phyloP scores from a whole-genome alignment of 805 yeast genomes.

The Suhomyces emberorum region DNA sequence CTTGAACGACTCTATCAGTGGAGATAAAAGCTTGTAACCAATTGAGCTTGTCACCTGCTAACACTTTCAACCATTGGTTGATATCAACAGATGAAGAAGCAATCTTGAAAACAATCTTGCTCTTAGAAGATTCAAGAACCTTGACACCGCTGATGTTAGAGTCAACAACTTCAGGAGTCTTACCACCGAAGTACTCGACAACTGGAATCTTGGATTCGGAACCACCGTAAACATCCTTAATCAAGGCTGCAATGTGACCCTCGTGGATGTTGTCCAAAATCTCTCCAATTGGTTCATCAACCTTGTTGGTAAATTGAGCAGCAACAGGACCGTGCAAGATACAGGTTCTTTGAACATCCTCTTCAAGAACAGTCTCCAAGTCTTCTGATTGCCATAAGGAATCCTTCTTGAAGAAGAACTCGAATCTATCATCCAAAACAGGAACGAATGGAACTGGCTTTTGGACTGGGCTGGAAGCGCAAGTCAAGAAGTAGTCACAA shows the following conservation, averaged over 20 bases:
- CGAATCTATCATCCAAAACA: slow-evolving; percentile 88
- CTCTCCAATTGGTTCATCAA: slow-evolving; percentile 89
- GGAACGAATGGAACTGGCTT: slow-evolving; percentile 99
- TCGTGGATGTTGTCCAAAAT: slow-evolving; percentile 86
- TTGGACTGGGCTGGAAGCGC: slow-evolving; percentile 79
- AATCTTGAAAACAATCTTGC: slow-evolving; percentile 36
- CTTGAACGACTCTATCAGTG: slow-evolving; percentile 80
- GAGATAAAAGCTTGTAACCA: slow-evolving; percentile 94
- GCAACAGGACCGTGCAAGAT: slow-evolving; percentile 98
- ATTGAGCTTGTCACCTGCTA: slow-evolving; percentile 74
- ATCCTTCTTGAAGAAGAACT: slow-evolving; percentile 96
- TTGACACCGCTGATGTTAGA: slow-evolving; percentile 34
- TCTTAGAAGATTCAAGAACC: slow-evolving; percentile 21
- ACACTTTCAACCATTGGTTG: slow-evolving; percentile 65
- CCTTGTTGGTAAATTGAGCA: slow-evolving; percentile 82
- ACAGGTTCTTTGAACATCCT: slow-evolving; percentile 98
- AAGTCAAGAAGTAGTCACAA: slow-evolving; percentile 83
- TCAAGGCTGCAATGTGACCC: slow-evolving; percentile 74
- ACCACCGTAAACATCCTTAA: slow-evolving; percentile 66
- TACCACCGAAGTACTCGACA: slow-evolving; percentile 86
- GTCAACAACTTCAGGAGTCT: slow-evolving; percentile 31
- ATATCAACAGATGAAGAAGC: slow-evolving; percentile 32
- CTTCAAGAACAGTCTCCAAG: slow-evolving; percentile 91
- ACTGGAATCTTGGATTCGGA: slow-evolving; percentile 75
- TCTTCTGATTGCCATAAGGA: slow-evolving; percentile 99